These are phyloP conservation scores for Polyporus tsugae DNA, from an alignment of 1,284 basidiomycete species.

Conservation along the genomic window DNA sequence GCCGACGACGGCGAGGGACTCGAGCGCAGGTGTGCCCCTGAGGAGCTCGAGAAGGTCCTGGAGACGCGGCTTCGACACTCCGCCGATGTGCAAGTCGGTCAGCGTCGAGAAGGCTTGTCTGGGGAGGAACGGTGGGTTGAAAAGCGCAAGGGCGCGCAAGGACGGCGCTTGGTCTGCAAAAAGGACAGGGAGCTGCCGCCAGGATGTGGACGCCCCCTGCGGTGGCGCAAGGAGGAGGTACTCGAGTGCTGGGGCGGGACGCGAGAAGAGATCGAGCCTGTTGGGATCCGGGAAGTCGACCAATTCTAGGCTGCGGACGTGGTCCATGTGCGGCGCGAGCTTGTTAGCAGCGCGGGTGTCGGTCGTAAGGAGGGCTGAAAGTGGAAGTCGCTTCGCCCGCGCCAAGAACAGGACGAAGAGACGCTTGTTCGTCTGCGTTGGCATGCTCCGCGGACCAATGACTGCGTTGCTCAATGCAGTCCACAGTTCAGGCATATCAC, in stretches of 20 bases:
- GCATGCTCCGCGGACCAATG: background rate
- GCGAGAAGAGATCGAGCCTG: background rate
- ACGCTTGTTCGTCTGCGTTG: background rate
- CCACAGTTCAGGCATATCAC: background rate
- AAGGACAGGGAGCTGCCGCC: background rate
- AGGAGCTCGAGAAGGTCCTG: background rate
- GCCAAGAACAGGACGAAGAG: background rate
- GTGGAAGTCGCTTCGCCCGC: background rate
- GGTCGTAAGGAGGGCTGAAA: background rate
- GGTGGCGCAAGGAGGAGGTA: background rate
- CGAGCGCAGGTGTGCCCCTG: background rate
- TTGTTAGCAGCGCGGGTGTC: background rate
- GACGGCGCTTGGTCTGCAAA: background rate
- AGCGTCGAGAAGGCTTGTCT: background rate
- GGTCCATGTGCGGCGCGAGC: slow-evolving; percentile 1
- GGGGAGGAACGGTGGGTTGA: background rate
- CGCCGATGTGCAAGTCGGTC: background rate
- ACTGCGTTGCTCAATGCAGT: background rate
- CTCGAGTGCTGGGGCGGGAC: background rate
- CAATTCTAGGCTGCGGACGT: background rate
- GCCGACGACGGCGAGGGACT: background rate
- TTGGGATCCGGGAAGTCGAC: background rate
- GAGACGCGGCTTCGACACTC: background rate
- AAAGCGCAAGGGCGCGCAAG: background rate
- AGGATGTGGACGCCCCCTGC: background rate